Evolutionary conservation across 2,329 filamentous ascomycete species (phyloP).

Genomic region (Fusarium pilosicola): DNA sequence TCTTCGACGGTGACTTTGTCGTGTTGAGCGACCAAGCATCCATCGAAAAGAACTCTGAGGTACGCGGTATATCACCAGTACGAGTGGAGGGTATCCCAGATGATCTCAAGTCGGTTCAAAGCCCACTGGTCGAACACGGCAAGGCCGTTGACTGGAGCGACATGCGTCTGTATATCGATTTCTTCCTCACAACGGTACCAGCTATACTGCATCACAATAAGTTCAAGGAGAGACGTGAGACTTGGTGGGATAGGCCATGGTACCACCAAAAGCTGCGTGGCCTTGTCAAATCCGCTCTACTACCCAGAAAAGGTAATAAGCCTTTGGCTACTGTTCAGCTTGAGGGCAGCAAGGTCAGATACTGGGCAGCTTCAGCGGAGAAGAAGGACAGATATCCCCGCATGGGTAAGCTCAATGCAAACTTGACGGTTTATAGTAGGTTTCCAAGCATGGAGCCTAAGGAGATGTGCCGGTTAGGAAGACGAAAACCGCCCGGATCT

Average conservation of each 20-base stretch:
- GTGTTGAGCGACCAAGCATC: neutral
- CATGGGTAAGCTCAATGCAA: neutral
- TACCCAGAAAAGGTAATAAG: neutral
- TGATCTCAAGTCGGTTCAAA: neutral
- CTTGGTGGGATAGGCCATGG: conserved; percentile 10
- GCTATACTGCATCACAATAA: neutral
- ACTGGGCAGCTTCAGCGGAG: conserved; percentile 5
- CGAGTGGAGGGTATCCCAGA: neutral
- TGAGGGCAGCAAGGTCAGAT: neutral
- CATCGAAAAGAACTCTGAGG: neutral
- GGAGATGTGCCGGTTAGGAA: neutral
- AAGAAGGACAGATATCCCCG: neutral
- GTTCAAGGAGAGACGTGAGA: neutral
- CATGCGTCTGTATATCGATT: neutral
- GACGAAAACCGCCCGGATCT: neutral
- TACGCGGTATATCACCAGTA: neutral
- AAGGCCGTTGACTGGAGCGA: neutral
- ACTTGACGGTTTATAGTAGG: neutral
- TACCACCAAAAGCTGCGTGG: neutral
- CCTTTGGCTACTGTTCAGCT: neutral
- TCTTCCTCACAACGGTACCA: neutral
- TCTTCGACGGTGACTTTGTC: neutral
- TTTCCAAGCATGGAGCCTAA: neutral
- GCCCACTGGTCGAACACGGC: neutral
- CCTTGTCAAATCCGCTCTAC: neutral